Base-by-base conservation (phyloP, 2,329 filamentous ascomycete genomes). In the Stagonosporopsis chrysanthemi region DNA sequence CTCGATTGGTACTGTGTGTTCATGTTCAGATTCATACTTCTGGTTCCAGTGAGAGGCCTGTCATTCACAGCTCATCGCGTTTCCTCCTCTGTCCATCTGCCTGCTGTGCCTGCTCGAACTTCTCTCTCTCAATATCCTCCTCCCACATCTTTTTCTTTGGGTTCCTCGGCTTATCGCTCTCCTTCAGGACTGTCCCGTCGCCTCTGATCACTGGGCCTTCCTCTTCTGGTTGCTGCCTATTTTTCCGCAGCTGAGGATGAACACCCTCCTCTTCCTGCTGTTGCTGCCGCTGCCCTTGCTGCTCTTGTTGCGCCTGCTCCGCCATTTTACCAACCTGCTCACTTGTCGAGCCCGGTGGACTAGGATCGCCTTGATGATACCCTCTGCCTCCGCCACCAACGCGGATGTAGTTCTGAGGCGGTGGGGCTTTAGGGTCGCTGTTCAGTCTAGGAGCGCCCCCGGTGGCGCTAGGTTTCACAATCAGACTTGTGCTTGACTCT, bases 81-180 rank as follows among this genome's bases (percentile, higher is more conserved):
- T 59, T 53, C 33, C 56, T 56, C 24, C 51, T 22, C 38, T 35
- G 33, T 14, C 43, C 40, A 1, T 12, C 54, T 14, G 38, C 44
- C 33, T 52, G 43, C 39, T 55, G 44, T 38, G 59, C 61, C 45
- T 67, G 59, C 50, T 73, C 71, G 58, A 63, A 57, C 60, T 71
- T 75, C 46, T 52, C 63, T 24, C 62, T 68, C 62, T 77, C 74
- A 11, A 72, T 70, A 55, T 68, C 48, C 55, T 84, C 84, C 62
- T 87, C 84, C 79, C 84, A 86, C 76, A 83, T 83, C 75, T 84
- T 82, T 78, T 88, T 88, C 78, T 83, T 87, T 6, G 84, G 83
- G 70, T 88, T 88, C 26, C 72, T 67, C 24, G 73, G 77, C 62
- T 66, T 74, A 62, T 72, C 73, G 26, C 69, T 74, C 60, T 80